phyloP scores from a whole-genome alignment of 169 alveolate genomes.

The Plasmodium ovale region DNA sequence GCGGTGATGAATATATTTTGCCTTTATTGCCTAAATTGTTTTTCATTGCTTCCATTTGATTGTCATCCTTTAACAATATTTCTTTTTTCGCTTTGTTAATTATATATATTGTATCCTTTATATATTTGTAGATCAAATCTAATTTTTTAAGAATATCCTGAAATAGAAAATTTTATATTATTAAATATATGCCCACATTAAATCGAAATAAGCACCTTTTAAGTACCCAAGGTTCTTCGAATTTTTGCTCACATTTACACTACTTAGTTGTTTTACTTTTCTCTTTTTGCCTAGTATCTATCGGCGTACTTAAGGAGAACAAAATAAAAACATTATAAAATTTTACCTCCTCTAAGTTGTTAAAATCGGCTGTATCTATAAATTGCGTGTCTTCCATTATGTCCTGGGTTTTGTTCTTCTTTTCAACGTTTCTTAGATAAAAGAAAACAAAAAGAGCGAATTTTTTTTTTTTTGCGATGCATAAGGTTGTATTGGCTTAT shows the following conservation, averaged over 20 bases:
- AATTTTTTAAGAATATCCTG: slow-evolving; percentile 61
- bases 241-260: not conserved
- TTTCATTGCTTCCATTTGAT: slow-evolving; percentile 38
- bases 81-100: slow-evolving; percentile 70
- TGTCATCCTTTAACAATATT: slow-evolving; percentile 64
- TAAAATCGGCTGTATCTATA: slow-evolving; percentile 51
- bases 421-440: slow-evolving; percentile 30
- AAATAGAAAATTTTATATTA: slow-evolving; percentile 9
- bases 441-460: not conserved
- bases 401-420: slow-evolving; percentile 58
- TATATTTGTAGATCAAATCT: slow-evolving; percentile 57
- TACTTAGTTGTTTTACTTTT: not conserved
- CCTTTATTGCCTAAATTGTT: slow-evolving; percentile 27
- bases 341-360: slow-evolving; percentile 48
- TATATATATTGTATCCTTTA: slow-evolving; percentile 63
- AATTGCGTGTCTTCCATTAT: slow-evolving; percentile 64
- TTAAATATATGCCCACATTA: not conserved
- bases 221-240: not conserved
- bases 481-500: too few relatives aligned
- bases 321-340: not conserved
- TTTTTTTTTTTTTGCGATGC: too few relatives aligned
- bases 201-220: not conserved
- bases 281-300: not conserved
- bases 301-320: not conserved
- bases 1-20: not conserved